Conservation (phyloP, 306 rosid species). For the Glycine soja region DNA sequence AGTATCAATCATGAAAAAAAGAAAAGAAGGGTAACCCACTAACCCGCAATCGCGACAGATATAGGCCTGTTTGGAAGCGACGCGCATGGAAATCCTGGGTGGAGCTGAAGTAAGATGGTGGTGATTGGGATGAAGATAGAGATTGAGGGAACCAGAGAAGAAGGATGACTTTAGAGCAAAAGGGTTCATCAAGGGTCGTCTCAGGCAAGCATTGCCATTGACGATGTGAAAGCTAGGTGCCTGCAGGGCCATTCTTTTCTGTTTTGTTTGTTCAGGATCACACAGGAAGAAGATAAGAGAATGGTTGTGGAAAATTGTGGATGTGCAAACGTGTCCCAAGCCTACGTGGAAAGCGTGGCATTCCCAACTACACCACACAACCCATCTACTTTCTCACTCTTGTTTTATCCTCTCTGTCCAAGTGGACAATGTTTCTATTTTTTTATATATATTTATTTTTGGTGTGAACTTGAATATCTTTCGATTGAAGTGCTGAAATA, state of each 20-base stretch:
- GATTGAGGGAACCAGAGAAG: conserved; percentile 53
- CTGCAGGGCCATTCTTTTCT: conserved; percentile 53
- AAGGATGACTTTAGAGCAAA: conserved; percentile 54
- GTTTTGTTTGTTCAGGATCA: neutral
- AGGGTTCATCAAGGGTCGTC: conserved; percentile 41
- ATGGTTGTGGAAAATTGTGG: neutral
- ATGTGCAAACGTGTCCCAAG: neutral
- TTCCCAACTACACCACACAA: conserved; percentile 1
- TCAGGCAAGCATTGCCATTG: conserved; percentile 4
- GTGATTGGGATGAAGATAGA: conserved; percentile 46
- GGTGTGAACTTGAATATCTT: too few species aligned
- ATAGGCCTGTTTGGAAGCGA: conserved; percentile 82
- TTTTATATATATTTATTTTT: too few species aligned
- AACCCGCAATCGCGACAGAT: conserved; percentile 98
- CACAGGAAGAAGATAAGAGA: conserved; percentile 29
- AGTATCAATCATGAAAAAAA: neutral
- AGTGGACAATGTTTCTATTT: too few species aligned
- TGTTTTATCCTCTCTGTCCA: too few species aligned
- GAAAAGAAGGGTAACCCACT: neutral
- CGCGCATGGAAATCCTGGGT: conserved; percentile 84
- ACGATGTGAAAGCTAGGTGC: conserved; percentile 38
- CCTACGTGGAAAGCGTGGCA: conserved; percentile 27
- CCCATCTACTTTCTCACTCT: too few species aligned
- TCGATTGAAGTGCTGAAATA: too few species aligned
- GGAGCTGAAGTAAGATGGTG: conserved; percentile 41